Evolutionary conservation across 2,329 filamentous ascomycete genomes (phyloP), one percentile per base, ranked within the genome.

Genomic region (Didymellaceae sp.): DNA sequence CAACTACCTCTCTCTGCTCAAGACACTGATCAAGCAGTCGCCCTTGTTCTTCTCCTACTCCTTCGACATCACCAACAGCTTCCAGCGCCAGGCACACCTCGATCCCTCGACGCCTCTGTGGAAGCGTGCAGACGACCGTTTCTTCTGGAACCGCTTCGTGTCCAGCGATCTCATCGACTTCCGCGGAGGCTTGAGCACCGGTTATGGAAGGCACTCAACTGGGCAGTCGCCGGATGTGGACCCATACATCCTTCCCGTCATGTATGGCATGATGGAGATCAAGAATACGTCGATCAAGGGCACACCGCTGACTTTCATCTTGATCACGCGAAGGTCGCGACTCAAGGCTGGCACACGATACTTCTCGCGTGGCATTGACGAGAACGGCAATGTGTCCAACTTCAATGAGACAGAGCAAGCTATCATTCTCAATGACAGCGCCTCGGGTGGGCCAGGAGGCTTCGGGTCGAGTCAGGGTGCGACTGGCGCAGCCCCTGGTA

Each of bases 41-140:
- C 91, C 93, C 7, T 91, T 97, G 87, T 97, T 96, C 82, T 99
- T 97, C 69, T 97, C 94, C 49, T 99, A 99, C 79, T 93, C 92
- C 7, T 85, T 96, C 72, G 94, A 99, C 75, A 83, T 99, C 58
- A 99, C 94, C 63, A 99, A 96, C 79, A 92, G 86, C 71, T 96
- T 97, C 78, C 94, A 99, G 77, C 86, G 94, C 58, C 94, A 97
- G 72, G 86, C 92, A 3, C 86, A 92, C 61, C 80, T 85, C 58
- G 86, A 96, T 71, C 77, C 79, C 47, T 82, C 83, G 13, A 78
- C 82, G 46, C 92, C 94, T 10, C 76, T 97, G 50, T 99, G 94
- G 94, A 87, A 89, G 79, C 82, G 91, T 62, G 88, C 93, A 57
- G 94, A 99, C 74, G 92, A 97, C 71, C 90, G 94, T 58, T 99